Conservation (phyloP, 1,284 basidiomycete species). For the Pascua sp. region DNA sequence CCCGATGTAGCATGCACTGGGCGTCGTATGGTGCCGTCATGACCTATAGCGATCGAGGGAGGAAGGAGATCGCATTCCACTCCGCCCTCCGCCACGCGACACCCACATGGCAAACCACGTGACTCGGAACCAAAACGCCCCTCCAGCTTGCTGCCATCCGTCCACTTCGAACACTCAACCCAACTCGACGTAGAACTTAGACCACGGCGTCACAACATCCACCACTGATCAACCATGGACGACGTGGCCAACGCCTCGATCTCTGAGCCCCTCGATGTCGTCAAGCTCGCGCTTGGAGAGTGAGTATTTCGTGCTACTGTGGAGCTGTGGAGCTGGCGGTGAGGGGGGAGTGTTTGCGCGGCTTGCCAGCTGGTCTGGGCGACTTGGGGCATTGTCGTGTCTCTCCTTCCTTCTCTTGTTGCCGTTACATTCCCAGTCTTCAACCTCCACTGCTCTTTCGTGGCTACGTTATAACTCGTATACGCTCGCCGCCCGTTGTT, state of each 20-base stretch:
- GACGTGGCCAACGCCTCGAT: constrained; percentile 64
- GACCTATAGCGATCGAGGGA: too few relatives aligned
- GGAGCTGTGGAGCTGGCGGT: constrained; percentile 30
- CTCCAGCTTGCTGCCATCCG: background rate
- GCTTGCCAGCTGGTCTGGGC: too few relatives aligned
- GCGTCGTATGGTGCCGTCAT: too few relatives aligned
- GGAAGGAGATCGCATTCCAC: too few relatives aligned
- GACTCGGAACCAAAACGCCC: background rate
- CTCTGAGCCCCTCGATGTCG: constrained; percentile 96
- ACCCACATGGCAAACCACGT: too few relatives aligned
- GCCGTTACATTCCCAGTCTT: too few relatives aligned
- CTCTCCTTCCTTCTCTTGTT: too few relatives aligned
- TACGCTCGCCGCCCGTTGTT: background rate
- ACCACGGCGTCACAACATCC: background rate
- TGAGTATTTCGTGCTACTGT: constrained; percentile 60
- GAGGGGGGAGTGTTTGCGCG: too few relatives aligned
- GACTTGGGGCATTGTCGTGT: too few relatives aligned
- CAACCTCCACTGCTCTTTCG: constrained; percentile 34
- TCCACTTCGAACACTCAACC: background rate
- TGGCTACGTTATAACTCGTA: too few relatives aligned
- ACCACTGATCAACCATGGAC: constrained; percentile 43
- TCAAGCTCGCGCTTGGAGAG: constrained; percentile 91
- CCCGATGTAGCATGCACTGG: too few relatives aligned
- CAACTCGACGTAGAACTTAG: background rate
- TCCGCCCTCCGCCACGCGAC: too few relatives aligned